These are phyloP conservation scores for Juglanconis sp. DNA, from an alignment of 2,329 filamentous ascomycete genomes.

Conservation along the genomic window DNA sequence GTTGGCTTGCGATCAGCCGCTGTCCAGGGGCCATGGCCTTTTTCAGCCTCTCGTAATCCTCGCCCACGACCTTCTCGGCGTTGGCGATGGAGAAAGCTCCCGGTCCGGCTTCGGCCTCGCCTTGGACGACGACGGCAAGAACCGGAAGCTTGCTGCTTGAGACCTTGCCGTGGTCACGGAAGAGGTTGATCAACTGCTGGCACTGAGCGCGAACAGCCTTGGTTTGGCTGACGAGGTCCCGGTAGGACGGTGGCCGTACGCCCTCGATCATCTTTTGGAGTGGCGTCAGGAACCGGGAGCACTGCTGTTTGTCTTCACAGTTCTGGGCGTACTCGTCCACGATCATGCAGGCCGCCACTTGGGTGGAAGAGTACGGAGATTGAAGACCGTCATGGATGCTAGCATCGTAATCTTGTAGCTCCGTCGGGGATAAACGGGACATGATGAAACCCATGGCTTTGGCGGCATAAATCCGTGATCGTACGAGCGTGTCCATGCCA, in stretches of 20 bases:
- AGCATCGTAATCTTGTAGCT: conserved; percentile 61
- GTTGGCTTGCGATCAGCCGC: conserved; percentile 76
- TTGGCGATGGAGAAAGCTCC: conserved; percentile 86
- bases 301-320: conserved; percentile 40
- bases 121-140: conserved; percentile 88
- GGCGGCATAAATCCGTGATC: conserved; percentile 84
- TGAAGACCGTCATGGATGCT: conserved; percentile 63
- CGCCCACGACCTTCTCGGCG: conserved; percentile 80
- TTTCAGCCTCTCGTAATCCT: conserved; percentile 85
- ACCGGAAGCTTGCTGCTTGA: conserved; percentile 70
- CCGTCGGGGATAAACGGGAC: conserved; percentile 65
- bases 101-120: conserved; percentile 85
- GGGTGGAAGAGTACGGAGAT: conserved; percentile 78
- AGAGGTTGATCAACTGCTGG: conserved; percentile 83
- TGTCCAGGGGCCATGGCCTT: conserved; percentile 86
- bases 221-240: conserved; percentile 85
- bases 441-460: conserved; percentile 84
- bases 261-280: conserved; percentile 76
- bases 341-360: conserved; percentile 77
- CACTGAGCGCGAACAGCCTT: conserved; percentile 90
- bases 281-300: conserved; percentile 59
- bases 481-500: conserved; percentile 80
- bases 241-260: conserved; percentile 78
- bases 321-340: conserved; percentile 83
- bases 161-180: conserved; percentile 86